Evolutionary conservation across 768 basidiomycete species (phyloP).

Genomic region (Hemileccinum impolitum): DNA sequence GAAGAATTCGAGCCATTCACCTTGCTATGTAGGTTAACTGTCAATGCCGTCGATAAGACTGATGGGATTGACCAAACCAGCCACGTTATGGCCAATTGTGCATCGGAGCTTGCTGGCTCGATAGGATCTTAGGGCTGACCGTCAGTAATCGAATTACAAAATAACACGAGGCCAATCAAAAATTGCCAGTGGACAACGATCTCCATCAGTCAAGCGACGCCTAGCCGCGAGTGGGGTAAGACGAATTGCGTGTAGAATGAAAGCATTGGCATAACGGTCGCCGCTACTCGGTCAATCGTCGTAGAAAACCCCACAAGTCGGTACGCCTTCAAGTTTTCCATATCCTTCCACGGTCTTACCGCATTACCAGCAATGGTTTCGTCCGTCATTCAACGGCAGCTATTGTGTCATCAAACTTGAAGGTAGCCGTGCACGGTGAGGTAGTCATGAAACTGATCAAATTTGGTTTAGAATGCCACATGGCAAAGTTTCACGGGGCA

Average conservation of each 20-base stretch:
- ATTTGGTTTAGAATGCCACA: constrained; percentile 7
- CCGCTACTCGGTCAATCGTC: constrained; percentile 10
- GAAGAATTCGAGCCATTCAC: constrained; percentile 10
- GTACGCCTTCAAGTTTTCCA: constrained; percentile 7
- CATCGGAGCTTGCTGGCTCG: constrained; percentile 7
- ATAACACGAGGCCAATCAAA: constrained; percentile 21
- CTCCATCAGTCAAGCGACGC: constrained; percentile 18
- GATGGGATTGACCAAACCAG: constrained; percentile 3
- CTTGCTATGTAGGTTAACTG: constrained; percentile 7
- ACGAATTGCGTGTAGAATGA: constrained; percentile 1
- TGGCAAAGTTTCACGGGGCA: constrained; percentile 9
- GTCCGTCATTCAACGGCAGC: constrained; percentile 1
- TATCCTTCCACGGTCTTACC: constrained; percentile 5
- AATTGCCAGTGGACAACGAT: constrained; percentile 10
- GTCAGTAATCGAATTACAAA: constrained; percentile 10
- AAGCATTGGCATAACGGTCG: constrained; percentile 11
- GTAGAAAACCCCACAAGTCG: constrained; percentile 12
- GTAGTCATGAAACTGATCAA: constrained; percentile 3
- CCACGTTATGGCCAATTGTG: neutral
- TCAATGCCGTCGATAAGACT: constrained; percentile 7
- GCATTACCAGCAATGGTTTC: neutral
- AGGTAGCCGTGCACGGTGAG: constrained; percentile 16
- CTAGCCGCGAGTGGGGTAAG: constrained; percentile 13
- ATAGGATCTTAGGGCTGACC: constrained; percentile 14
- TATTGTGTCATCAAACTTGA: constrained; percentile 8